Conservation (phyloP, 192 early-diverging fungal species). For the Dissophora globulifera region DNA sequence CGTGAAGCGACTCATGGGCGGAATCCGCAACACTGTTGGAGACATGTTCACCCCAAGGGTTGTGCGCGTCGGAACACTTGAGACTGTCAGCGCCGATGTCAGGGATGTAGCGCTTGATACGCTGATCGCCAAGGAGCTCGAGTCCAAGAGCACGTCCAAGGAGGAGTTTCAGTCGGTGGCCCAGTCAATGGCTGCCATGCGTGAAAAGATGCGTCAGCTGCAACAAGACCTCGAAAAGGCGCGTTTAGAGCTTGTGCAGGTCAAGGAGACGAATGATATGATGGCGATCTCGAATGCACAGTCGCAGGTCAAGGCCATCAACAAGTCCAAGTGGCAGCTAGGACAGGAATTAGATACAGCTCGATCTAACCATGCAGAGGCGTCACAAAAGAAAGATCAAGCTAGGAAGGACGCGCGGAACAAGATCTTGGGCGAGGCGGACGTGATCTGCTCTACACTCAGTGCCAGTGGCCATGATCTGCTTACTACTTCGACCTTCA, state of each 20-base stretch:
- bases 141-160: slow-evolving; percentile 38
- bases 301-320: slow-evolving; percentile 55
- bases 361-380: slow-evolving; percentile 53
- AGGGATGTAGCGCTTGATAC: slow-evolving; percentile 79
- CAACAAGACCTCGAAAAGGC: slow-evolving; percentile 54
- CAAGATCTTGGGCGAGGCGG: slow-evolving; percentile 78
- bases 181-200: slow-evolving; percentile 43
- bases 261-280: slow-evolving; percentile 34
- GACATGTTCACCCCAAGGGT: slow-evolving; percentile 70
- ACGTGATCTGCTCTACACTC: slow-evolving; percentile 88
- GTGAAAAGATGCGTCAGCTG: slow-evolving; percentile 52
- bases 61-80: slow-evolving; percentile 84
- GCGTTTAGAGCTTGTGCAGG: slow-evolving; percentile 37
- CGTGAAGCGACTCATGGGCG: slow-evolving; percentile 82
- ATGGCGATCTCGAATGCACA: slow-evolving; percentile 53
- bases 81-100: slow-evolving; percentile 77
- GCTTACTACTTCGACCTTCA: slow-evolving; percentile 68
- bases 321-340: slow-evolving; percentile 47
- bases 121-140: slow-evolving; percentile 71
- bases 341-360: slow-evolving; percentile 39
- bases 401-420: slow-evolving; percentile 65
- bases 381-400: slow-evolving; percentile 46
- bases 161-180: slow-evolving; percentile 52
- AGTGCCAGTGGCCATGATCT: slow-evolving; percentile 89
- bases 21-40: slow-evolving; percentile 72